These are phyloP conservation scores for Starmerella vaccinii DNA, from an alignment of 805 yeast species.

Conservation along the genomic window DNA sequence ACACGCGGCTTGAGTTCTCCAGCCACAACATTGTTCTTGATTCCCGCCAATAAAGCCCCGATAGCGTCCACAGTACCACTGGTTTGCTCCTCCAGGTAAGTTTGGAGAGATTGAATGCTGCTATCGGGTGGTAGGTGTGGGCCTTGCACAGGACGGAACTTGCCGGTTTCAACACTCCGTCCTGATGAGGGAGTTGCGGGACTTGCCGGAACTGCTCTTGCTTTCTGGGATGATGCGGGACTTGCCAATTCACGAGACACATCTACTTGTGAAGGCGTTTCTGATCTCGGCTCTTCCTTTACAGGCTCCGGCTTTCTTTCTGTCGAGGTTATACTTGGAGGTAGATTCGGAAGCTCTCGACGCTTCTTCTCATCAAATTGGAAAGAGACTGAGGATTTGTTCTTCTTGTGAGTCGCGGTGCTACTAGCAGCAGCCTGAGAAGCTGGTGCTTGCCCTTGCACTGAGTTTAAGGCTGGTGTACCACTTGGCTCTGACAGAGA, in stretches of 20 bases:
- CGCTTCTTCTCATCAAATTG: slow-evolving; percentile 4
- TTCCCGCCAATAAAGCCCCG: slow-evolving; percentile 57
- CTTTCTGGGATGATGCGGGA: neutral
- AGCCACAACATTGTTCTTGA: slow-evolving; percentile 48
- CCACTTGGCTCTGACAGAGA: neutral
- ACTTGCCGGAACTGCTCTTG: neutral
- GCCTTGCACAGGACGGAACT: slow-evolving; percentile 13
- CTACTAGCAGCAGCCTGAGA: too few species aligned
- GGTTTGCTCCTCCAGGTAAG: slow-evolving; percentile 86
- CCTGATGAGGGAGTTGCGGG: neutral
- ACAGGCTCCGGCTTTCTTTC: neutral
- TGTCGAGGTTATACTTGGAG: neutral
- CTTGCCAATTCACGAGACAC: neutral
- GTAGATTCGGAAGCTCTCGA: neutral
- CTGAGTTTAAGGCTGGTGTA: too few species aligned
- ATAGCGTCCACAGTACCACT: slow-evolving; percentile 84
- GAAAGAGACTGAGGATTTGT: slow-evolving; percentile 1
- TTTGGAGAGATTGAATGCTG: slow-evolving; percentile 69
- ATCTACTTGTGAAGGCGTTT: neutral
- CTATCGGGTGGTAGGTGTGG: slow-evolving; percentile 51
- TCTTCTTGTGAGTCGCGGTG: neutral
- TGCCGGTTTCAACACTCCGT: neutral
- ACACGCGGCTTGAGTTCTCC: slow-evolving; percentile 67
- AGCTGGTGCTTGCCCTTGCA: too few species aligned
- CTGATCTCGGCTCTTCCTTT: neutral